Base-by-base conservation (phyloP, 192 early-diverging fungal species). In the Cetraspora pellucida region DNA sequence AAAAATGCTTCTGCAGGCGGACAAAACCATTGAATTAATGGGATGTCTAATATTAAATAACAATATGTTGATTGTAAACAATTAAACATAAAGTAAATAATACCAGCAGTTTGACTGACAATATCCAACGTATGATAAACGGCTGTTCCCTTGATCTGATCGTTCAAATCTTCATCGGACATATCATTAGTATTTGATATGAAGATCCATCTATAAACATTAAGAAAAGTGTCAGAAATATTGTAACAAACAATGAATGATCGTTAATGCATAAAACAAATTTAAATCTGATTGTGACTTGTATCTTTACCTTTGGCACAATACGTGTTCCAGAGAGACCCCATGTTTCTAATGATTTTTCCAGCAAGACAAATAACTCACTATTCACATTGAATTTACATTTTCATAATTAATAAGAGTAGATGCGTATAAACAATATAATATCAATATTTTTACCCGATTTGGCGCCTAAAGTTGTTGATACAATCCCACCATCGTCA, bases 151-250 rank as follows among this genome's bases (percentile, higher is more conserved):
- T n/a, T 71, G 17, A 54, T 28, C 10, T 17, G 21, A 16, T 71
- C 19, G 14, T 54, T 54, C 30, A 71, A 8, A 9, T 71, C 69
- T 49, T 71, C 69, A 52, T 71, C 69, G 10, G 69, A 71, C 28
- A 71, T 71, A 54, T 71, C 21, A 54, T 49, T 71, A 25, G 69
- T 71, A 37, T 71, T 47, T 50, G 47, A 71, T 71, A 71, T 50
- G 19, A 2, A 19, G 2, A 54, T 47, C 69, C 69, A 71, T 8
- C 69, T 71, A 16, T 8, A 14, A 3, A 30, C 23, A 14, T 61
- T 28, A n/a, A n/a, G n/a, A n/a, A 49, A 25, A 25, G 43, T 37
- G 19, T 17, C 28, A 37, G n/a, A 65, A 65, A 61, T 30, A 0
- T 14, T 27, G 30, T 30, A 8, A 14, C 28, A 4, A 30, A 27